phyloP scores from a whole-genome alignment of 345 rosid species.

The Syzygium oleosum region DNA sequence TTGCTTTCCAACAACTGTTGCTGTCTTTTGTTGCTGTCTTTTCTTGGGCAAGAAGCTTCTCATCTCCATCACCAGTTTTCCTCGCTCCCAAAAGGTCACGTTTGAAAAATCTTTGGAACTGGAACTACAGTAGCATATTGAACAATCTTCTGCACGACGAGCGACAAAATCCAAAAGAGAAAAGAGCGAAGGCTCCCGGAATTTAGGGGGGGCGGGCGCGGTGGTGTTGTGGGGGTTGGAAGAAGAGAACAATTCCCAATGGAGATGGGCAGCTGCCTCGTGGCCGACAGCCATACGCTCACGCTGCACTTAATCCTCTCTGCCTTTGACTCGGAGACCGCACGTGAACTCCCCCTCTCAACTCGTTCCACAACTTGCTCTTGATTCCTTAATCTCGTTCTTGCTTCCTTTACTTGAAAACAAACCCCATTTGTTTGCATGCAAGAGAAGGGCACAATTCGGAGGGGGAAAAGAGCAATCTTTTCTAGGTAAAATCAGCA shows the following conservation, averaged over 20 bases:
- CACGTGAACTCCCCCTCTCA: conserved; percentile 19
- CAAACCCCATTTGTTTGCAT: background rate
- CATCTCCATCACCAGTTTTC: background rate
- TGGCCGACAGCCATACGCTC: conserved; percentile 43
- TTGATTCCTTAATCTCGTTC: background rate
- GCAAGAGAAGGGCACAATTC: background rate
- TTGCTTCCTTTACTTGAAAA: background rate
- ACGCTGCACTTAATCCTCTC: conserved; percentile 5
- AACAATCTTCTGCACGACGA: background rate
- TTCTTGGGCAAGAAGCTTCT: background rate
- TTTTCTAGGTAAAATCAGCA: background rate
- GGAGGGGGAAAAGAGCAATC: background rate
- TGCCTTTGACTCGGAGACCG: conserved; percentile 20
- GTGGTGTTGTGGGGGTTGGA: background rate
- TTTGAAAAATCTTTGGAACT: background rate
- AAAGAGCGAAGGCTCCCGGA: conserved; percentile 12
- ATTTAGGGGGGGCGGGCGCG: conserved; percentile 18
- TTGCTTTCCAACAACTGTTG: background rate
- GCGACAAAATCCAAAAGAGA: background rate
- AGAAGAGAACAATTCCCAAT: conserved; percentile 35
- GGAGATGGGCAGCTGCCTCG: conserved; percentile 34
- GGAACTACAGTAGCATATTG: background rate
- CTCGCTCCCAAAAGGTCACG: background rate
- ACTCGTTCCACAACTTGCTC: background rate
- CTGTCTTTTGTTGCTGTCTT: background rate